Evolutionary conservation across 345 rosid genomes (phyloP), one percentile per base, ranked within the genome.

Genomic region (Moringa oleifera): DNA sequence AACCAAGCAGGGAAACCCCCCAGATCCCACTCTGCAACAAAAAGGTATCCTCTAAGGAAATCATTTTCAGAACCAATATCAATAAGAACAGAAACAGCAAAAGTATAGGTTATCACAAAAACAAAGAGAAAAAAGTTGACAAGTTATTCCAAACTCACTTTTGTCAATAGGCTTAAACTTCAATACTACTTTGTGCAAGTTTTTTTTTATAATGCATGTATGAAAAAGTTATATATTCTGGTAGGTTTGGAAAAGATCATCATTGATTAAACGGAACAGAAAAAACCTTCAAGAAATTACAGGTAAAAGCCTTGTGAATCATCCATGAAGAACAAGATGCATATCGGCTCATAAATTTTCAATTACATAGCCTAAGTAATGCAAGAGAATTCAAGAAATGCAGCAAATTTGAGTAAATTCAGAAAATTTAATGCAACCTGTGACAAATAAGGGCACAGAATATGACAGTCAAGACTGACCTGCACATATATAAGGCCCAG

Each of bases 1-100:
- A 93, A 65, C 98, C 98, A 93, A 69, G 83, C 83, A 73, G 98
- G 97, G 61, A 93, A 90, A 19, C 97, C 97, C 21, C 98, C 97
- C 31, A 93, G 73, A 74, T 93, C 98, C 98, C 98, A 93, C 75
- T 90, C 97, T 92, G 86, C 71, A 33, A 5, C 37, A 33, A 33
- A 33, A 33, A 11, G 37, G 11, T 33, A 33, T 33, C 5, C 5
- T 4, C 37, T 11, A 69, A 53, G 45, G 62, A 61, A 57, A 45
- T 23, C n/a, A 23, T 25, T 59, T 60, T 64, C 58, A 25, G 20
- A 58, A 65, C 33, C 46, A 20, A 47, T 33, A 7, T 67, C 37
- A 62, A 31, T n/a, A 53, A 41, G 59, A 52, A 41, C 58, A 24
- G 5, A 8, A 15, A 47, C 18, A 52, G 21, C 15, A 0, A 37